phyloP scores from a whole-genome alignment of 164 flowering plant genomes.

The Nelumbo lutea region DNA sequence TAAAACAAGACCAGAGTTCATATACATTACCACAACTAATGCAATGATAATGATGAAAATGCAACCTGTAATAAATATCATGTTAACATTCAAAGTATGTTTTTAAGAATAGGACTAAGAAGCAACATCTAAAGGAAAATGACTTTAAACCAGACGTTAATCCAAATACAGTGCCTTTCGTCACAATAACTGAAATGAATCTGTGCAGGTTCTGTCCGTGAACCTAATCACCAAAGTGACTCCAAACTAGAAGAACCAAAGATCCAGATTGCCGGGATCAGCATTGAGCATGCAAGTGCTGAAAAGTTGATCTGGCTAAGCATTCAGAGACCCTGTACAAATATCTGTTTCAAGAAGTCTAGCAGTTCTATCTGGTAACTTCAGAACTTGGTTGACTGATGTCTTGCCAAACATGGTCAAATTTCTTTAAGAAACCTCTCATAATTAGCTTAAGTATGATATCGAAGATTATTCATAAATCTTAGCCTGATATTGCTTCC shows the following conservation, averaged over 20 bases:
- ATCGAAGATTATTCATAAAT: not conserved
- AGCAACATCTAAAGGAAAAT: not conserved
- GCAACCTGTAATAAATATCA: not conserved
- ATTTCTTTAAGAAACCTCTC: slow-evolving; percentile 16
- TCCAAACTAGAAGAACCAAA: slow-evolving; percentile 30
- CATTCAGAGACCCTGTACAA: slow-evolving; percentile 33
- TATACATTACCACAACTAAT: not conserved
- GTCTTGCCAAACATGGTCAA: slow-evolving; percentile 31
- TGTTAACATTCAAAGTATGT: not conserved
- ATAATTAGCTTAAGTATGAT: not conserved
- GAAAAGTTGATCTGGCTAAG: slow-evolving; percentile 43
- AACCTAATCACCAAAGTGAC: slow-evolving; percentile 28
- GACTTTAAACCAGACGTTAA: slow-evolving; percentile 4
- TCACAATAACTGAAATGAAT: slow-evolving; percentile 24
- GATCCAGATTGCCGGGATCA: slow-evolving; percentile 36
- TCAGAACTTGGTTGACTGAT: slow-evolving; percentile 57
- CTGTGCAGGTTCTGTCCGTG: slow-evolving; percentile 35
- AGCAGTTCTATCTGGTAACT: slow-evolving; percentile 58
- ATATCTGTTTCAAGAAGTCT: slow-evolving; percentile 46
- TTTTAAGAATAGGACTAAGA: not conserved
- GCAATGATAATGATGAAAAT: not conserved
- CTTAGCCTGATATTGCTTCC: not conserved
- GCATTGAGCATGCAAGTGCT: slow-evolving; percentile 53
- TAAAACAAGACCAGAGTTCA: not conserved
- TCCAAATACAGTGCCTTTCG: slow-evolving; percentile 14